A percentile compares a stretch with the other conserved stretches of the same genome.
These are phyloP conservation scores for Daedalea quercina DNA, from an alignment of 768 basidiomycete species.

Conservation along the genomic window DNA sequence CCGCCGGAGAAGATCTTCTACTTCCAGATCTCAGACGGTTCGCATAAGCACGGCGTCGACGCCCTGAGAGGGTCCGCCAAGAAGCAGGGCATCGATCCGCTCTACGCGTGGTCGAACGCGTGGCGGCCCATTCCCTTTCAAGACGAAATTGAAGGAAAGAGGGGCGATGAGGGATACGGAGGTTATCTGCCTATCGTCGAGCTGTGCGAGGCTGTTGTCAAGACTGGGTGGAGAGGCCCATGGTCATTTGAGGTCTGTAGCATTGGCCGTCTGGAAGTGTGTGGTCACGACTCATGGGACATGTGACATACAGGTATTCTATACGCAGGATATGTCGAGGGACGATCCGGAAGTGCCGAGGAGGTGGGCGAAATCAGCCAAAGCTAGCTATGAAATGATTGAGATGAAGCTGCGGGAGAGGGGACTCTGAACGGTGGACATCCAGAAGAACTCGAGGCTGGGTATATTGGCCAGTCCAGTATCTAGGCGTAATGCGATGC, in stretches of 20 bases:
- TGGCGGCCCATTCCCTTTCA: slow-evolving; percentile 24
- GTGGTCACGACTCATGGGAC: neutral
- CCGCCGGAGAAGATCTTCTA: slow-evolving; percentile 24
- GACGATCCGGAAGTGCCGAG: slow-evolving; percentile 13
- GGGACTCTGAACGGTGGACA: neutral
- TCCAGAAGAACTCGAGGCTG: neutral
- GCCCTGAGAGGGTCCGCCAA: slow-evolving; percentile 12
- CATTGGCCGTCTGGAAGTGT: neutral
- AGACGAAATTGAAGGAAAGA: slow-evolving; percentile 11
- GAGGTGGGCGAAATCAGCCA: slow-evolving; percentile 17
- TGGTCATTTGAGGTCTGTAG: slow-evolving; percentile 22
- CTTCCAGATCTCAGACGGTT: slow-evolving; percentile 26
- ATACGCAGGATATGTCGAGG: slow-evolving; percentile 16
- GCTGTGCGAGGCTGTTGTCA: slow-evolving; percentile 20
- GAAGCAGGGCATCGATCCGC: slow-evolving; percentile 17
- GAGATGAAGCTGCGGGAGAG: slow-evolving; percentile 10
- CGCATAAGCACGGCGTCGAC: slow-evolving; percentile 13
- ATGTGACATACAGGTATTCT: slow-evolving; percentile 14
- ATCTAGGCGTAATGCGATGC: no score
- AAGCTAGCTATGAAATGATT: slow-evolving; percentile 11
- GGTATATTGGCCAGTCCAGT: no score
- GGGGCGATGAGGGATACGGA: slow-evolving; percentile 9
- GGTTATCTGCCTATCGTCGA: slow-evolving; percentile 22
- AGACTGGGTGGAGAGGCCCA: slow-evolving; percentile 23
- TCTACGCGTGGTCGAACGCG: slow-evolving; percentile 24